phyloP scores from a whole-genome alignment of 75 land plant genomes.

The Cryptomeria japonica region DNA sequence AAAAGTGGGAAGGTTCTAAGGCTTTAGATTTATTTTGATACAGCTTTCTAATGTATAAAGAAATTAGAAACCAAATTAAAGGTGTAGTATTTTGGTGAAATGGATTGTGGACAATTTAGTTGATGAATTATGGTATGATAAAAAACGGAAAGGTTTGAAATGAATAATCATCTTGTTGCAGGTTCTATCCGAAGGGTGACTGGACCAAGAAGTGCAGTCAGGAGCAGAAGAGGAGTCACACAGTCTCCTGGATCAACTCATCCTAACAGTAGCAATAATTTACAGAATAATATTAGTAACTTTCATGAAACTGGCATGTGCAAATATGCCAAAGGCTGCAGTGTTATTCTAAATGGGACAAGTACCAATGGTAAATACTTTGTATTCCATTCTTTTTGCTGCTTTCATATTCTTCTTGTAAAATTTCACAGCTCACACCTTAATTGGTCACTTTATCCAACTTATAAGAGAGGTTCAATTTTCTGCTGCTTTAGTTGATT shows the following conservation, averaged over 20 bases:
- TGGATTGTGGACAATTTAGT: neutral
- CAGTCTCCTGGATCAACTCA: neutral
- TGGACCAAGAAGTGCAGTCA: constrained; percentile 13
- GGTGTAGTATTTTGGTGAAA: neutral
- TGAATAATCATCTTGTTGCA: constrained; percentile 3
- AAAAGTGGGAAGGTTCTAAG: neutral
- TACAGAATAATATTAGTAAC: neutral
- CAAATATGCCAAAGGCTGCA: neutral
- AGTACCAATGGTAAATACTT: constrained; percentile 5
- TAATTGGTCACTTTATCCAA: neutral
- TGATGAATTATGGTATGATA: neutral
- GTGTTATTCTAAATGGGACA: constrained; percentile 7
- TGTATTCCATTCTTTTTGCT: neutral
- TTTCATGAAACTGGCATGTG: constrained; percentile 1
- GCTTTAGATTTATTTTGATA: neutral
- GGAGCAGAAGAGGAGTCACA: constrained; percentile 9
- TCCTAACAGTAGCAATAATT: neutral
- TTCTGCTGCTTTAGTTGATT: neutral
- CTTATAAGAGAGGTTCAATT: neutral
- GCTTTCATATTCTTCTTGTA: neutral
- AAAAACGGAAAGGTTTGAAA: neutral
- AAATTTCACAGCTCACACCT: neutral
- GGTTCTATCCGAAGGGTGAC: constrained; percentile 10
- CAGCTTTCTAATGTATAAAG: neutral
- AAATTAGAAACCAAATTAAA: neutral